A percentile compares a stretch with the other conserved stretches of the same genome.
phyloP scores from a whole-genome alignment of 148 eudicot species.

The Rhododendron williamsianum region DNA sequence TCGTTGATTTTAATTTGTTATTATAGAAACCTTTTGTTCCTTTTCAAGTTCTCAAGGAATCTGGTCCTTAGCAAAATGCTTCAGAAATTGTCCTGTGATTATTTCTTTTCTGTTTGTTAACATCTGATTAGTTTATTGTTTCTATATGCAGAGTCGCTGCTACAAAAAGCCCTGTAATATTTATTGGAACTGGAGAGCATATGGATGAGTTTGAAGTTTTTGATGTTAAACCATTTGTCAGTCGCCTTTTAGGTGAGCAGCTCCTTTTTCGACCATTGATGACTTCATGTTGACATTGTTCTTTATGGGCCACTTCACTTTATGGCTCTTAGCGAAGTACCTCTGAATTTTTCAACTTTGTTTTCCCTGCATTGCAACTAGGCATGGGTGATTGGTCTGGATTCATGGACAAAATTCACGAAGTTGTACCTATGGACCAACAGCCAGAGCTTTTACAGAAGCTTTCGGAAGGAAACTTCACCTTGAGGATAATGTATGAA shows the following conservation, averaged over 20 bases:
- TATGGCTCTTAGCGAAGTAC: not conserved
- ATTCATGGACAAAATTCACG: conserved; percentile 94
- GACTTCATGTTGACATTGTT: not conserved
- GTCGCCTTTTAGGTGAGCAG: conserved; percentile 84
- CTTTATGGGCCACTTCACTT: not conserved
- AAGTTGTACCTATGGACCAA: conserved; percentile 98
- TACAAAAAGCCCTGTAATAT: conserved; percentile 96
- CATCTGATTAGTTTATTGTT: not conserved
- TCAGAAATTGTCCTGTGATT: not conserved
- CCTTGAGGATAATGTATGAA: conserved; percentile 94
- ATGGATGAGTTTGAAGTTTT: conserved; percentile 99
- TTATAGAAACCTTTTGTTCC: not conserved
- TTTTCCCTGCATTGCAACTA: conserved; percentile 19
- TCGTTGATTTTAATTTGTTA: not conserved
- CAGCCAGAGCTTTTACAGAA: conserved; percentile 98
- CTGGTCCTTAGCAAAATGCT: not conserved
- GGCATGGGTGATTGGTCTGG: conserved; percentile 99
- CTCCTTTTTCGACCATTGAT: not conserved
- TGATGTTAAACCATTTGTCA: conserved; percentile 97
- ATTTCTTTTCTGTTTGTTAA: not conserved
- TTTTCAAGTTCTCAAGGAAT: not conserved
- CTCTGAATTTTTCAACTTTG: conserved; percentile 2
- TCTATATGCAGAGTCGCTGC: conserved; percentile 79
- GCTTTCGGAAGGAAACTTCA: conserved; percentile 90
- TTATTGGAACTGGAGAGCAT: conserved; percentile 98